These are phyloP conservation scores for Tephrocybe sp. DNA, from an alignment of 768 basidiomycete species.

Conservation along the genomic window DNA sequence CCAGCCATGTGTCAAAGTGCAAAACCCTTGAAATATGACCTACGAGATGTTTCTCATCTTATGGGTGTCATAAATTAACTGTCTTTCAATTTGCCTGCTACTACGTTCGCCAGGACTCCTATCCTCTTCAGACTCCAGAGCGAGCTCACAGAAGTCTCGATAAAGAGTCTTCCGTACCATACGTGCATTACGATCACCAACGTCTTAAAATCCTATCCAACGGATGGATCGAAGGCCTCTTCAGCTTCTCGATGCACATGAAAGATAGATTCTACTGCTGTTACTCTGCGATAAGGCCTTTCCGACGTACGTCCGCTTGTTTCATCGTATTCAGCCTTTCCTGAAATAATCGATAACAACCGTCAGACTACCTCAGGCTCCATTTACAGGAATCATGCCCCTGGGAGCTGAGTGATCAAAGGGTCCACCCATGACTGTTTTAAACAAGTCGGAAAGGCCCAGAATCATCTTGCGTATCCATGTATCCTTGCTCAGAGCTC, in stretches of 20 bases:
- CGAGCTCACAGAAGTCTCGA: too few relatives aligned
- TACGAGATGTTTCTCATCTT: too few relatives aligned
- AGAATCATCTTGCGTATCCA: slow-evolving; percentile 9
- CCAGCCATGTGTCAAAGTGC: too few relatives aligned
- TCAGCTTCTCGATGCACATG: slow-evolving; percentile 6
- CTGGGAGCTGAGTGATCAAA: not conserved
- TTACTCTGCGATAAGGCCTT: slow-evolving; percentile 3
- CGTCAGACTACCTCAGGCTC: slow-evolving; percentile 7
- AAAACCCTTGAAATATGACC: too few relatives aligned
- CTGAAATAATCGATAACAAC: not conserved
- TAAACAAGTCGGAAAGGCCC: not conserved
- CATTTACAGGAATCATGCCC: not conserved
- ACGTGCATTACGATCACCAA: not conserved
- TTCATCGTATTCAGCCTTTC: not conserved
- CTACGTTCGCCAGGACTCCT: not conserved
- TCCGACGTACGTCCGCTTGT: slow-evolving; percentile 3
- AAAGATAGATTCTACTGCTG: not conserved
- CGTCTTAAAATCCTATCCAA: slow-evolving; percentile 3
- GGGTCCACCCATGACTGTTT: not conserved
- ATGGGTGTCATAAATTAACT: too few relatives aligned
- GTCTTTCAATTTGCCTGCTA: not conserved
- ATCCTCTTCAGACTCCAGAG: not conserved
- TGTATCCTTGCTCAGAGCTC: slow-evolving; percentile 7
- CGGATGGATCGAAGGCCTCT: slow-evolving; percentile 3
- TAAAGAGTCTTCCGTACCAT: not conserved